Base-by-base conservation (phyloP, 164 flowering plant species). In the Brasenia schreberi region DNA sequence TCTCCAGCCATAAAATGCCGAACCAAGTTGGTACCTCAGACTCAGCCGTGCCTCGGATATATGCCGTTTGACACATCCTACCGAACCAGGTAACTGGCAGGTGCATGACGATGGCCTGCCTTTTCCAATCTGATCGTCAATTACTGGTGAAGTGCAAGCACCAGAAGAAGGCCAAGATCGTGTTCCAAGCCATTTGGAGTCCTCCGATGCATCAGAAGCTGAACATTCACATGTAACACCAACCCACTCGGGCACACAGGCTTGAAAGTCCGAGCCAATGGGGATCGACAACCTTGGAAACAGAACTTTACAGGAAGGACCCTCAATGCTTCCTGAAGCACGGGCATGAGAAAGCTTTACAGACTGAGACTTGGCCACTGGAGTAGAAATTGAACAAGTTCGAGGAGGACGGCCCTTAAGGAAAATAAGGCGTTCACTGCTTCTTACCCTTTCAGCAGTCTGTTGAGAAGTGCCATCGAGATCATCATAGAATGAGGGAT, bases 401-500 rank as follows among this genome's bases (percentile, higher is more conserved):
- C 56, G 69, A 68, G 45, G 33, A 23, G 33, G 18, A 12, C 63
- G 63, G 18, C 65, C 65, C 65, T 70, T 81, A 23, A 42, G 62
- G 56, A 67, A 68, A 43, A 67, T 69, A 11, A 79, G 71, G 72
- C 82, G 80, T 69, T 64, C 70, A 67, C 83, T 79, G 75, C 70
- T 70, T 73, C 84, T 81, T 68, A 68, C 19, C 67, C 77, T 72
- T 69, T 81, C 87, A 39, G 79, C 67, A 43, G 80, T 70, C 39
- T 73, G 78, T 70, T 73, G 67, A 58, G 62, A 56, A 6, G 73
- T 62, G 49, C 66, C 79, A 59, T 16, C 18, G 17, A 71, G 71
- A 71, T 85, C 94, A 27, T 90, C 94, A 68, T 84, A 90, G 82
- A 90, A 77, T 62, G 81, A 77, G 1, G 96, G 98, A 79, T 83